Percentiles rank a stretch among this genome's conserved stretches.
These are phyloP conservation scores for Starmera quercuum DNA, from an alignment of 805 yeast genomes.

Conservation along the genomic window DNA sequence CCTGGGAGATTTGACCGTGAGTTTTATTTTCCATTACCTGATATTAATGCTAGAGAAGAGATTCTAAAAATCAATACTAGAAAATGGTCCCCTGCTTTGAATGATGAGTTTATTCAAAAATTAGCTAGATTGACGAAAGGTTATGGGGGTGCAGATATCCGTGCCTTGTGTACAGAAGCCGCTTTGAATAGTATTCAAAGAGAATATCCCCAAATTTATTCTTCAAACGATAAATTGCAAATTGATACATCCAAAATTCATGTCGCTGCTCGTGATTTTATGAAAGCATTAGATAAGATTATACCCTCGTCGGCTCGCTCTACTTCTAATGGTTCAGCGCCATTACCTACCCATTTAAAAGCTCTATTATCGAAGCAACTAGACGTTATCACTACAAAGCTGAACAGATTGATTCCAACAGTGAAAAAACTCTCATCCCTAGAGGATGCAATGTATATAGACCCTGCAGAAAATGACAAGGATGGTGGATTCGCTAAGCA, in stretches of 20 bases:
- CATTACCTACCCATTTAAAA: constrained; percentile 65
- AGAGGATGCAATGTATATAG: constrained; percentile 64
- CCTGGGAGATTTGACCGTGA: constrained; percentile 98
- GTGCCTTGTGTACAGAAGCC: constrained; percentile 93
- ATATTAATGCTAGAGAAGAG: constrained; percentile 64
- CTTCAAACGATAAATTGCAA: constrained; percentile 59
- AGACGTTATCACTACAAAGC: constrained; percentile 32
- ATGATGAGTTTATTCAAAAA: constrained; percentile 47
- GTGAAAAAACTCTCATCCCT: constrained; percentile 45
- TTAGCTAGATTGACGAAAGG: constrained; percentile 85
- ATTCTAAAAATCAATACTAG: constrained; percentile 81
- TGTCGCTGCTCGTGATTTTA: constrained; percentile 78
- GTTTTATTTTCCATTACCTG: constrained; percentile 93
- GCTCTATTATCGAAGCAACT: constrained; percentile 56
- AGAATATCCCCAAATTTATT: constrained; percentile 87
- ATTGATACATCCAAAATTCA: constrained; percentile 66
- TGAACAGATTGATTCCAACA: constrained; percentile 58
- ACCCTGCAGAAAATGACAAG: constrained; percentile 43
- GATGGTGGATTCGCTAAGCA: constrained; percentile 68
- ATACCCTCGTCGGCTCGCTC: constrained; percentile 92
- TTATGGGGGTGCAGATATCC: constrained; percentile 94
- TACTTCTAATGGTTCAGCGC: constrained; percentile 62
- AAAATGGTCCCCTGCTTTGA: constrained; percentile 77
- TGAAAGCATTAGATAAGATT: constrained; percentile 76
- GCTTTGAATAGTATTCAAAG: constrained; percentile 90